Evolutionary conservation across 805 yeast species (phyloP).

Genomic region (Candida patagonica): DNA sequence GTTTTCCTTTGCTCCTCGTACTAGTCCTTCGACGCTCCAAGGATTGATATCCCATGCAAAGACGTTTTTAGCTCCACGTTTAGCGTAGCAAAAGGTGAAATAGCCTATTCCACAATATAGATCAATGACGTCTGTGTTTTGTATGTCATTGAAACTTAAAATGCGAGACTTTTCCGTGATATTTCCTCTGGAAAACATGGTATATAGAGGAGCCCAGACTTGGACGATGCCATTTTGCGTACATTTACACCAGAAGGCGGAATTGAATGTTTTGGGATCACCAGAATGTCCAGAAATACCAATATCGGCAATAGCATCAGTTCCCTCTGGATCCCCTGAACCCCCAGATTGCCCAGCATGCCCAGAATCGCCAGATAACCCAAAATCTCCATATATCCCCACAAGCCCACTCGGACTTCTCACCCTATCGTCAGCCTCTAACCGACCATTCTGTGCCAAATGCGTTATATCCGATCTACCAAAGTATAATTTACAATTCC

Average conservation of each 20-base stretch:
- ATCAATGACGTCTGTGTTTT: constrained; percentile 46
- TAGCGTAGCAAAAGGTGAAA: constrained; percentile 61
- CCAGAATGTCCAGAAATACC: too few relatives aligned
- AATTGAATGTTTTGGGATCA: constrained; percentile 22
- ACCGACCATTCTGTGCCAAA: constrained; percentile 65
- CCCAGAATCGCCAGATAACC: constrained; percentile 22
- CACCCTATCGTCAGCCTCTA: constrained; percentile 42
- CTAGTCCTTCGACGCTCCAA: constrained; percentile 71
- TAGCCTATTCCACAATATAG: constrained; percentile 82
- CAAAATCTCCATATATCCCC: constrained; percentile 61
- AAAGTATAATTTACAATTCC: constrained; percentile 5
- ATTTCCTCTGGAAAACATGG: constrained; percentile 86
- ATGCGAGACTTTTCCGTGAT: constrained; percentile 71
- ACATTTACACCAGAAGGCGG: constrained; percentile 63
- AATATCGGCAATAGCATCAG: constrained; percentile 9
- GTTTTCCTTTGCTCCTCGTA: constrained; percentile 44
- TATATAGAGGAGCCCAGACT: constrained; percentile 74
- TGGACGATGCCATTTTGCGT: constrained; percentile 69
- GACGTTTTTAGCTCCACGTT: constrained; percentile 41
- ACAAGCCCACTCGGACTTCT: constrained; percentile 55
- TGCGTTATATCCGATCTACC: constrained; percentile 35
- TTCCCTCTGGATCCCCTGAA: constrained; percentile 27
- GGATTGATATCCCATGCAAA: constrained; percentile 80
- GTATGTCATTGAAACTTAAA: constrained; percentile 21
- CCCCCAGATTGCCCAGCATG: too few relatives aligned